Evolutionary conservation across 208 protist species (phyloP).

Genomic region (Leishmania mexicana): DNA sequence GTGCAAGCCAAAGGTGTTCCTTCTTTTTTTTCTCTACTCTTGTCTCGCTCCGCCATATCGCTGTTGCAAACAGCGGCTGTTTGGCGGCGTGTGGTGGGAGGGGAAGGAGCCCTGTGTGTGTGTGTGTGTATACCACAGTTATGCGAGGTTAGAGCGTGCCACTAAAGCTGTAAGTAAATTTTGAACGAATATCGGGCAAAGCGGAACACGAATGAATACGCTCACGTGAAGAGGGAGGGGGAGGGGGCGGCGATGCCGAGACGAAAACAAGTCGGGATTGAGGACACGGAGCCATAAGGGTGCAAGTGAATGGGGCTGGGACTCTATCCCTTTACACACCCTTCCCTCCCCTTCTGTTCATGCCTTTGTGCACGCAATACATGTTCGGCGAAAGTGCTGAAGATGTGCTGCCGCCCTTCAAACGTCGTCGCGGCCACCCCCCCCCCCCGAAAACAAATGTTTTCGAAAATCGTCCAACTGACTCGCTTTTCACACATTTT

Average conservation of each 20-base stretch:
- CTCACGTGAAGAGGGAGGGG: not conserved
- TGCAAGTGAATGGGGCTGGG: not conserved
- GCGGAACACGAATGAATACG: not conserved
- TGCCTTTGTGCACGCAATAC: not conserved
- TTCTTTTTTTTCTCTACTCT: not conserved
- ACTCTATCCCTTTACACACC: not conserved
- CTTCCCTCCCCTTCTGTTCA: not conserved
- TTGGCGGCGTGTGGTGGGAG: not conserved
- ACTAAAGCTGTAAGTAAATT: not conserved
- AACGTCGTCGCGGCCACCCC: not conserved
- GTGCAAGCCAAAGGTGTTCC: not conserved
- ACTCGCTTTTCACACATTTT: no score
- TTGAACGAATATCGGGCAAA: not conserved
- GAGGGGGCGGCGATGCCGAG: no score
- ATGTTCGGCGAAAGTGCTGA: not conserved
- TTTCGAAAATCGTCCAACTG: no score
- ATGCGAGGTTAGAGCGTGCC: not conserved
- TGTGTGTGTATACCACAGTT: not conserved
- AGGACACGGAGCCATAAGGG: not conserved
- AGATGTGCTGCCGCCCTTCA: no score
- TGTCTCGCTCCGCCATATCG: not conserved
- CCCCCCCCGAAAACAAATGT: no score
- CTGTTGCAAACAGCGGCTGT: not conserved
- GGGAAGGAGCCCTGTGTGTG: not conserved
- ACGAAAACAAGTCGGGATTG: no score